phyloP scores from a whole-genome alignment of 1,284 basidiomycete genomes.

The Coriolopsis trogii region DNA sequence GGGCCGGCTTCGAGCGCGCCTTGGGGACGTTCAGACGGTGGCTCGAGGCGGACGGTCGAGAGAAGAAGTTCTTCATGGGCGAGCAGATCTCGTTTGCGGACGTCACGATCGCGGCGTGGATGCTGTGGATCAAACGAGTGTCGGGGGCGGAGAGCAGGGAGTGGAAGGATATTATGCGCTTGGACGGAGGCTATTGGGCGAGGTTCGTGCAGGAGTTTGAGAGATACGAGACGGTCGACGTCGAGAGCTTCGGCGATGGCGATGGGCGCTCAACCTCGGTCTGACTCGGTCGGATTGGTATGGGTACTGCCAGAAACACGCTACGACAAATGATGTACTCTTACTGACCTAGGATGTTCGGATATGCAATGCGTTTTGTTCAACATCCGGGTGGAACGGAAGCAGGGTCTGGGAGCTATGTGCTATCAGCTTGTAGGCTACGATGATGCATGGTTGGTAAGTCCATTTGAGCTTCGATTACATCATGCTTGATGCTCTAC shows the following conservation, averaged over 20 bases:
- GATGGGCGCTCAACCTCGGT: not conserved
- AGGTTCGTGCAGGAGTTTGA: conserved; percentile 37
- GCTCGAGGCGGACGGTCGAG: conserved; percentile 13
- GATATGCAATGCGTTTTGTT: too few species aligned
- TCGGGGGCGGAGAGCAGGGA: conserved; percentile 39
- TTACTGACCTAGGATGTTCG: too few species aligned
- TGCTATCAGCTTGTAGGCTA: too few species aligned
- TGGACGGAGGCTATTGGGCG: conserved; percentile 44
- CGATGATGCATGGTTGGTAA: too few species aligned
- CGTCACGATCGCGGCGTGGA: conserved; percentile 31
- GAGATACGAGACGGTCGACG: conserved; percentile 29
- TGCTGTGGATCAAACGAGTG: conserved; percentile 36
- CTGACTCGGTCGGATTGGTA: not conserved
- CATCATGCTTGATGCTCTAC: too few species aligned
- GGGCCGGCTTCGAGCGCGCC: too few species aligned
- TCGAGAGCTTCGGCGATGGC: not conserved
- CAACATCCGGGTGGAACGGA: too few species aligned
- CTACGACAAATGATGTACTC: too few species aligned
- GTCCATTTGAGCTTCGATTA: too few species aligned
- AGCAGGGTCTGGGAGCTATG: too few species aligned
- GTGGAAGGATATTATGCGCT: conserved; percentile 40
- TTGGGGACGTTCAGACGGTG: too few species aligned
- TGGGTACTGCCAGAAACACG: too few species aligned
- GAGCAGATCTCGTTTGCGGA: conserved; percentile 37
- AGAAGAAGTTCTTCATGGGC: conserved; percentile 26